Evolutionary conservation across 2,329 filamentous ascomycete genomes (phyloP).

Genomic region (Colletotrichum caudatum): DNA sequence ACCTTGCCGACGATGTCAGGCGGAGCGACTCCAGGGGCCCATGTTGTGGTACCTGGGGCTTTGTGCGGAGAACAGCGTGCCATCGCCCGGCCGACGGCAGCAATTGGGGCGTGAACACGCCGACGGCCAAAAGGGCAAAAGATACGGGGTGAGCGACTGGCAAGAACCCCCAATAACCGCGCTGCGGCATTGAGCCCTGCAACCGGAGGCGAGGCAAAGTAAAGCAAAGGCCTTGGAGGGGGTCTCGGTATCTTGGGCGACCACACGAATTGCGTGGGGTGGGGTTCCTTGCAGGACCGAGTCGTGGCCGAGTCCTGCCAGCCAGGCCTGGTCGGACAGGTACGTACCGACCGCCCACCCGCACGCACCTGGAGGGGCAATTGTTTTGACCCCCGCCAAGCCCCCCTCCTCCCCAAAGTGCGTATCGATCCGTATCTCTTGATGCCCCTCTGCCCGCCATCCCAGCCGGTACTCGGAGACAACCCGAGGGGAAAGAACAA

Average conservation of each 20-base stretch:
- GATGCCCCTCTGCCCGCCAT: conserved; percentile 20
- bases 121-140: conserved; percentile 10
- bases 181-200: conserved; percentile 34
- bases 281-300: conserved; percentile 37
- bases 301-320: conserved; percentile 30
- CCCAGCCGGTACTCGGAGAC: conserved; percentile 25
- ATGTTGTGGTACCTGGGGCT: not conserved
- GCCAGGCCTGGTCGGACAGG: conserved; percentile 19
- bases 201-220: conserved; percentile 15
- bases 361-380: conserved; percentile 35
- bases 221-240: not conserved
- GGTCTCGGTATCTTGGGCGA: not conserved
- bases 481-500: conserved; percentile 14
- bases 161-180: conserved; percentile 34
- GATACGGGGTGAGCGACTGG: not conserved
- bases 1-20: conserved; percentile 33
- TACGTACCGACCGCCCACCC: conserved; percentile 29
- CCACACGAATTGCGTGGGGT: conserved; percentile 15
- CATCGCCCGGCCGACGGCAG: conserved; percentile 29
- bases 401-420: conserved; percentile 32
- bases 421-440: conserved; percentile 26
- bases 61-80: conserved; percentile 6
- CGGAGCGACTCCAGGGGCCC: conserved; percentile 26
- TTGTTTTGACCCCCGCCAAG: conserved; percentile 39
- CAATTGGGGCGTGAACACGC: conserved; percentile 6